These are phyloP conservation scores for Wallacemonas sp. DNA, from an alignment of 208 protist species.

Conservation along the genomic window DNA sequence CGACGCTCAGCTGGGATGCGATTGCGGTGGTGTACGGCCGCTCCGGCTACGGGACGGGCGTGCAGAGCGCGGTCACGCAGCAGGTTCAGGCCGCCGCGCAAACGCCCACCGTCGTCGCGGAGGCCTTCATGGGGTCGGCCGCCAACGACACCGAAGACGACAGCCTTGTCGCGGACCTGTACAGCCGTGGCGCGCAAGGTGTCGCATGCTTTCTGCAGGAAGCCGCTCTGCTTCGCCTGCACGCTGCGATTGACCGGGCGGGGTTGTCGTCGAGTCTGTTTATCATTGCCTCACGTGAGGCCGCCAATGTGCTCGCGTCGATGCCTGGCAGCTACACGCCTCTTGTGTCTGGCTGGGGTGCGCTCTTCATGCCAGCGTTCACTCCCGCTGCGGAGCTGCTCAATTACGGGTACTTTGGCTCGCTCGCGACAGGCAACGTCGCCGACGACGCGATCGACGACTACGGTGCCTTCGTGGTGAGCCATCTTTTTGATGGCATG, in stretches of 20 bases:
- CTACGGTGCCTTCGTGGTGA: slow-evolving; percentile 75
- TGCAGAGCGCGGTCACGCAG: slow-evolving; percentile 36
- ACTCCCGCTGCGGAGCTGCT: slow-evolving; percentile 41
- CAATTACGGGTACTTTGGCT: slow-evolving; percentile 49
- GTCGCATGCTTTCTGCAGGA: slow-evolving; percentile 69
- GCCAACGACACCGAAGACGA: slow-evolving; percentile 57
- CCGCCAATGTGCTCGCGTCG: slow-evolving; percentile 52
- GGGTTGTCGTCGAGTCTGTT: slow-evolving; percentile 41
- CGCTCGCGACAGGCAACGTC: slow-evolving; percentile 1
- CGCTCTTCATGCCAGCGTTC: slow-evolving; percentile 72
- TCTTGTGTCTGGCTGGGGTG: slow-evolving; percentile 45
- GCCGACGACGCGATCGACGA: slow-evolving; percentile 44
- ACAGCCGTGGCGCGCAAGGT: slow-evolving; percentile 42
- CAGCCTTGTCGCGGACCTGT: slow-evolving; percentile 40
- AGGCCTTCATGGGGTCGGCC: slow-evolving; percentile 57
- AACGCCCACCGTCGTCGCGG: slow-evolving; percentile 63
- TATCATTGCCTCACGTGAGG: slow-evolving; percentile 63
- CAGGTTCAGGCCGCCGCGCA: slow-evolving; percentile 47
- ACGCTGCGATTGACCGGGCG: slow-evolving; percentile 39
- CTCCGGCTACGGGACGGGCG: slow-evolving; percentile 57
- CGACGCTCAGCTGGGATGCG: slow-evolving; percentile 67
- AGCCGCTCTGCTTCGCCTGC: slow-evolving; percentile 53
- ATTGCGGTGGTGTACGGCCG: slow-evolving; percentile 68
- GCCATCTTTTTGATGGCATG: slow-evolving; percentile 80
- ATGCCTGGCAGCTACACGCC: slow-evolving; percentile 32